Percentiles rank a stretch among this genome's conserved stretches.
phyloP scores from a whole-genome alignment of 2,329 filamentous ascomycete genomes.

The Zasmidium cellare region DNA sequence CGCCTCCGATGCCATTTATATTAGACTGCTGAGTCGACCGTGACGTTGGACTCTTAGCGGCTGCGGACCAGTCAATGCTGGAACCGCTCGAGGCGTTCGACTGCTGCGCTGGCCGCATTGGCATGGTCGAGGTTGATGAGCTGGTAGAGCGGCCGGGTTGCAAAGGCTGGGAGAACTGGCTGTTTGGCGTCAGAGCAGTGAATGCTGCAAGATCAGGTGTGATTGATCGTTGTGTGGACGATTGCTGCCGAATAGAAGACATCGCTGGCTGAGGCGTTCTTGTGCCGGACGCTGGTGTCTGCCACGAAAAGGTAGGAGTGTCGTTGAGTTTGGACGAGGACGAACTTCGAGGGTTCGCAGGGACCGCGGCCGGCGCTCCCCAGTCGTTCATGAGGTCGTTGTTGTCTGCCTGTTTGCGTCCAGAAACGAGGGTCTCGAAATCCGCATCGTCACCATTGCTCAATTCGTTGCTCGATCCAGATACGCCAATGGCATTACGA shows the following conservation, averaged over 20 bases:
- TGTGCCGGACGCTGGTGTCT: slow-evolving; percentile 27
- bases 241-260: slow-evolving; percentile 18
- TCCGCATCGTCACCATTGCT: slow-evolving; percentile 66
- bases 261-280: slow-evolving; percentile 10
- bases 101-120: slow-evolving; percentile 34
- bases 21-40: slow-evolving; percentile 9
- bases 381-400: slow-evolving; percentile 47
- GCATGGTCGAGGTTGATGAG: slow-evolving; percentile 23
- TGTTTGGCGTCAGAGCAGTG: slow-evolving; percentile 36
- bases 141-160: slow-evolving; percentile 38
- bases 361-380: slow-evolving; percentile 35
- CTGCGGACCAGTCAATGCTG: slow-evolving; percentile 55
- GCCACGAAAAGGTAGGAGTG: slow-evolving; percentile 49
- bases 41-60: slow-evolving; percentile 23
- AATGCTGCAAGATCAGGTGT: slow-evolving; percentile 39
- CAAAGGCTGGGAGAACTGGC: slow-evolving; percentile 40
- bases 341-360: slow-evolving; percentile 10
- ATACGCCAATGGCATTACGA: slow-evolving; percentile 62
- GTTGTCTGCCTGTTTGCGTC: slow-evolving; percentile 51
- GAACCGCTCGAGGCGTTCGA: slow-evolving; percentile 26
- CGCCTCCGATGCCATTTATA: slow-evolving; percentile 12
- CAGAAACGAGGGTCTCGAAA: slow-evolving; percentile 88
- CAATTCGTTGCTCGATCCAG: slow-evolving; percentile 52
- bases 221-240: slow-evolving; percentile 27
- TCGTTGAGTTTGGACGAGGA: slow-evolving; percentile 14